phyloP scores from a whole-genome alignment of 2,329 filamentous ascomycete species.

The Alternaria panax region DNA sequence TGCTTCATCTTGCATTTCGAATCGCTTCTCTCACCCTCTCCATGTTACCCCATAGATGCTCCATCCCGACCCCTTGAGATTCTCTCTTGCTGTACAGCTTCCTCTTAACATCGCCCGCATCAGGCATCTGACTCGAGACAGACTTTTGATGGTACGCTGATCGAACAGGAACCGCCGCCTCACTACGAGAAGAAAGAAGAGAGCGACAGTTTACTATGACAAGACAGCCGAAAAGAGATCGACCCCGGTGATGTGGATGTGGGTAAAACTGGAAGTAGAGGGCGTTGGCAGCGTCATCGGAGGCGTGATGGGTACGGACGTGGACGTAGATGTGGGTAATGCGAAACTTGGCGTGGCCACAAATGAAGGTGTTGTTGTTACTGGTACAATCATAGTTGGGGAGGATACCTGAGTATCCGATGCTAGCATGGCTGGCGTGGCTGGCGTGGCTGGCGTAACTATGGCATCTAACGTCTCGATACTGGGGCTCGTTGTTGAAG shows the following conservation, averaged over 20 bases:
- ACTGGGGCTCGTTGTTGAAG: neutral
- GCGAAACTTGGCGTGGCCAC: neutral
- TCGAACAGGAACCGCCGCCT: neutral
- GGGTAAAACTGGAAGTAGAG: neutral
- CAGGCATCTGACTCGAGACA: neutral
- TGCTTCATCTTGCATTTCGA: neutral
- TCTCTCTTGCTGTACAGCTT: neutral
- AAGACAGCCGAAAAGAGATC: neutral
- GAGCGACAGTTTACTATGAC: no score
- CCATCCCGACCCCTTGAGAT: neutral
- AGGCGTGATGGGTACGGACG: neutral
- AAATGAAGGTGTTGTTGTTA: neutral
- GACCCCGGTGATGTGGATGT: neutral
- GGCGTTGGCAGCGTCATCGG: neutral
- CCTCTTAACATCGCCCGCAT: neutral
- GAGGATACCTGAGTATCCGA: neutral
- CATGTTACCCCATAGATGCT: neutral
- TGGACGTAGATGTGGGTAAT: neutral
- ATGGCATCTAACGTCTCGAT: neutral
- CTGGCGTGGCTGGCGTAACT: no score
- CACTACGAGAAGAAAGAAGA: no score
- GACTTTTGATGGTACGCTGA: neutral
- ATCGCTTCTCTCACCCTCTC: neutral
- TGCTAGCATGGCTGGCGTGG: no score
- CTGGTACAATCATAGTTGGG: no score